Percentiles rank a stretch among this genome's conserved stretches.
These are phyloP conservation scores for Cercospora sesami DNA, from an alignment of 2,329 filamentous ascomycete genomes.

Conservation along the genomic window DNA sequence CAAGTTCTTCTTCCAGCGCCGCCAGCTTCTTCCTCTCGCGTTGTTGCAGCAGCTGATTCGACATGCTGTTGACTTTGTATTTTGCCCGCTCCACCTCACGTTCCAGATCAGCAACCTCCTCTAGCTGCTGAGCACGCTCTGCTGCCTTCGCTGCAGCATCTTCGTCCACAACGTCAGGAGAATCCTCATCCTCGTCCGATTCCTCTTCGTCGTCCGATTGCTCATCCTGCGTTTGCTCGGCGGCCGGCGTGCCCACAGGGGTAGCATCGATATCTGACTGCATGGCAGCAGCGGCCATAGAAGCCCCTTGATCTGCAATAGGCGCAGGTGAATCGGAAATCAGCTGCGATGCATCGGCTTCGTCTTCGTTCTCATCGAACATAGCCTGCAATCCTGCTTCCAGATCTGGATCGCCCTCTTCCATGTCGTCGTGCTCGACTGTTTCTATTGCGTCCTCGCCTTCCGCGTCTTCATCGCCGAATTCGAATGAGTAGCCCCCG, in stretches of 20 bases:
- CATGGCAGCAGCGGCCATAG: conserved; percentile 29
- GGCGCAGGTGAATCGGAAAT: conserved; percentile 33
- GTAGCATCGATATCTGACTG: conserved; percentile 27
- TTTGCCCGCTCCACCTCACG: conserved; percentile 48
- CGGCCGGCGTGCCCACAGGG: conserved; percentile 26
- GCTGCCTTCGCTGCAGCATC: conserved; percentile 52
- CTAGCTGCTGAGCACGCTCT: conserved; percentile 49
- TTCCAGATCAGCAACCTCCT: conserved; percentile 58
- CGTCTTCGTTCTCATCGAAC: conserved; percentile 41
- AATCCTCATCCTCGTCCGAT: conserved; percentile 49
- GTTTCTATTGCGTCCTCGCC: conserved; percentile 39
- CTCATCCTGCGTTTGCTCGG: conserved; percentile 30
- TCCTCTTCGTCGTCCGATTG: conserved; percentile 42
- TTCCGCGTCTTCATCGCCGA: conserved; percentile 51
- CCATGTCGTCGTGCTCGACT: conserved; percentile 40
- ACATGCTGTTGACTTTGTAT: conserved; percentile 42
- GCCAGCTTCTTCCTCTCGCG: conserved; percentile 52
- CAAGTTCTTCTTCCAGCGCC: conserved; percentile 54
- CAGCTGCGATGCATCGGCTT: conserved; percentile 30
- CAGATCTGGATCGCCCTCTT: conserved; percentile 41
- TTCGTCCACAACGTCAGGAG: conserved; percentile 51
- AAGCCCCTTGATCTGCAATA: conserved; percentile 32
- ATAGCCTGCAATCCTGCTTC: conserved; percentile 40
- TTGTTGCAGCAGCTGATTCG: conserved; percentile 51
- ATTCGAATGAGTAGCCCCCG: conserved; percentile 30